Conservation (phyloP, 192 early-diverging fungal genomes). For the Chytriomyces sp. region DNA sequence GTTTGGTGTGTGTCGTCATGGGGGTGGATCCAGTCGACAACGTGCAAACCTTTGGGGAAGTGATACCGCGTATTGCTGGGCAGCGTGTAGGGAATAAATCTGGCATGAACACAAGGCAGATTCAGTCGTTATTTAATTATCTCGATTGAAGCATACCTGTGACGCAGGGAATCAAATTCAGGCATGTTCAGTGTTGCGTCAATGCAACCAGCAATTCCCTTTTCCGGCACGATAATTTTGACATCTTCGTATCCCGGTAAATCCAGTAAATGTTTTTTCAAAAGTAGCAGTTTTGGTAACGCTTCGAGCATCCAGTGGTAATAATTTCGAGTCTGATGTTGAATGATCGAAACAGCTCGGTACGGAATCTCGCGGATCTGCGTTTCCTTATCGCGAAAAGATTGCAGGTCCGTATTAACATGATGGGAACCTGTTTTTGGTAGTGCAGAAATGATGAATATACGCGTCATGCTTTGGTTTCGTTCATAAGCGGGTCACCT, state of each 20-base stretch:
- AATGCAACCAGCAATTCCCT: constrained; percentile 15
- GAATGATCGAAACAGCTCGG: constrained; percentile 8
- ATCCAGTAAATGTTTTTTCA: constrained; percentile 23
- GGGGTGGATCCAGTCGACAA: constrained; percentile 26
- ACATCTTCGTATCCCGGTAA: background rate
- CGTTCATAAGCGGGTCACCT: background rate
- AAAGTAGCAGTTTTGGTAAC: constrained; percentile 21
- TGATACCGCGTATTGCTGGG: constrained; percentile 2
- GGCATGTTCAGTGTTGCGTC: constrained; percentile 16
- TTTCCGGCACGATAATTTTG: constrained; percentile 21
- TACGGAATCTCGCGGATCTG: background rate
- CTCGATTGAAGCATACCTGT: too few relatives aligned
- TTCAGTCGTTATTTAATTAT: too few relatives aligned
- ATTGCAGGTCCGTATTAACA: constrained; percentile 19
- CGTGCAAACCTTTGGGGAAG: constrained; percentile 9
- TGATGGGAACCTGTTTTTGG: constrained; percentile 9
- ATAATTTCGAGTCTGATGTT: constrained; percentile 34
- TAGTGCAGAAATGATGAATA: background rate
- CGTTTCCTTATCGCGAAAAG: constrained; percentile 2
- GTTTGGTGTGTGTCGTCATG: constrained; percentile 1
- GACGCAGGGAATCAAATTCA: constrained; percentile 10
- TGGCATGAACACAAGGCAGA: too few relatives aligned
- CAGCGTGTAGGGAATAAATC: constrained; percentile 14
- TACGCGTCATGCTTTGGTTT: background rate
- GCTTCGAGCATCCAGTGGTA: constrained; percentile 33